A percentile compares a stretch with the other conserved stretches of the same genome.
Conservation (phyloP, 2,329 filamentous ascomycete genomes). For the Aspergillus pseudoterreus region DNA sequence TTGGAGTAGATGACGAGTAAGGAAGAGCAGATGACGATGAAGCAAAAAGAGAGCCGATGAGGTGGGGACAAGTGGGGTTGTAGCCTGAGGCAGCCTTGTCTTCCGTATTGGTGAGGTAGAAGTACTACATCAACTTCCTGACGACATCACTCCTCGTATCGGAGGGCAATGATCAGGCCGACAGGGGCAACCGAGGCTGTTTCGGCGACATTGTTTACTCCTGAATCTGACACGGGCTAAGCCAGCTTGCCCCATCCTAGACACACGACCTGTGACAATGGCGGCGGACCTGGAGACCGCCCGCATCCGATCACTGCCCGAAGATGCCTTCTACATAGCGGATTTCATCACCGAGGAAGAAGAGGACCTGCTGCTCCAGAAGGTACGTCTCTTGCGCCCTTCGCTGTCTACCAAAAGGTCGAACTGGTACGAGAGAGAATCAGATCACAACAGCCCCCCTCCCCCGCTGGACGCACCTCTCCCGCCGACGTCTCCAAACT, state of each 20-base stretch:
- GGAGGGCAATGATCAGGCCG: no score
- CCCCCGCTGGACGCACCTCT: slow-evolving; percentile 79
- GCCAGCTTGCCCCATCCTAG: no score
- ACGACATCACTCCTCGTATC: no score
- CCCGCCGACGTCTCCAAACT: slow-evolving; percentile 85
- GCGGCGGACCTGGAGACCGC: slow-evolving; percentile 23
- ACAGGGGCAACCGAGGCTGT: not conserved
- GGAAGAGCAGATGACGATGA: not conserved
- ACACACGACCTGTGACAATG: slow-evolving; percentile 6
- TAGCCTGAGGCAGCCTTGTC: not conserved
- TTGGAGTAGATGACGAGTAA: not conserved
- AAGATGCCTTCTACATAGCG: slow-evolving; percentile 73
- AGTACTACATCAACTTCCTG: no score
- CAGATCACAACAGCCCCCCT: slow-evolving; percentile 58
- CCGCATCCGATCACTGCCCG: slow-evolving; percentile 30
- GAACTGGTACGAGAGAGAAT: not conserved
- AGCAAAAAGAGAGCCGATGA: not conserved
- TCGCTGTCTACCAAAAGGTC: not conserved
- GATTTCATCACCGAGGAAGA: slow-evolving; percentile 77
- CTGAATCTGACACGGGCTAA: no score
- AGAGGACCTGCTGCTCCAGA: slow-evolving; percentile 66
- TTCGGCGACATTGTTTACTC: no score
- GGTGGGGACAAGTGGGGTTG: not conserved
- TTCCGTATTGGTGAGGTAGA: not conserved
- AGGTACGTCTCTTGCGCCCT: slow-evolving; percentile 30